Conservation (phyloP, 2,329 filamentous ascomycete genomes). For the Colletotrichum sp. region DNA sequence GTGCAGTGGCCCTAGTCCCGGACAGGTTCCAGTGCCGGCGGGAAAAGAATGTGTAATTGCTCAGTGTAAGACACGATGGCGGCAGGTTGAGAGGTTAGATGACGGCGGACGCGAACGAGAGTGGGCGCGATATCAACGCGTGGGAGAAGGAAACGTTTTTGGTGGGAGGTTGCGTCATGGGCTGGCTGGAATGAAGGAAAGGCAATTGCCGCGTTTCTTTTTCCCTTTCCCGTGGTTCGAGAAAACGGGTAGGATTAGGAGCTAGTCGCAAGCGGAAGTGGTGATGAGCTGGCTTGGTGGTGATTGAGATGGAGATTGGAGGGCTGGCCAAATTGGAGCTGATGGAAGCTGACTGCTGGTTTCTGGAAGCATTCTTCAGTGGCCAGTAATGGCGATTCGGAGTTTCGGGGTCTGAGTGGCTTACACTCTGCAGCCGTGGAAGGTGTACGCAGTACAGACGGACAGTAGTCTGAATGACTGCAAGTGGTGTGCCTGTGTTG, state of each 20-base stretch:
- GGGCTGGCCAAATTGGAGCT: not conserved
- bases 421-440: not conserved
- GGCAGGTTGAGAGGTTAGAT: not conserved
- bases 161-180: not conserved
- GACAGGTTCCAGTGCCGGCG: not conserved
- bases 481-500: not conserved
- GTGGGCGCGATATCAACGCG: not conserved
- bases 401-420: not conserved
- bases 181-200: not conserved
- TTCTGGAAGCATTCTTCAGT: constrained; percentile 9
- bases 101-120: not conserved
- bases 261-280: not conserved
- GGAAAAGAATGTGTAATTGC: constrained; percentile 14
- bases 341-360: not conserved
- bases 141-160: not conserved
- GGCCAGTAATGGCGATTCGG: not conserved
- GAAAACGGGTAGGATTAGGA: not conserved
- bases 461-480: not conserved
- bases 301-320: not conserved
- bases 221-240: not conserved
- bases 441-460: no score
- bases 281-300: not conserved
- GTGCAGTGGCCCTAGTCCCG: not conserved
- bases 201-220: not conserved
- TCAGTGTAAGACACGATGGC: constrained; percentile 3